Percentiles rank a stretch among this genome's conserved stretches.
Conservation (phyloP, 345 rosid species). For the Noccaea caerulescens region DNA sequence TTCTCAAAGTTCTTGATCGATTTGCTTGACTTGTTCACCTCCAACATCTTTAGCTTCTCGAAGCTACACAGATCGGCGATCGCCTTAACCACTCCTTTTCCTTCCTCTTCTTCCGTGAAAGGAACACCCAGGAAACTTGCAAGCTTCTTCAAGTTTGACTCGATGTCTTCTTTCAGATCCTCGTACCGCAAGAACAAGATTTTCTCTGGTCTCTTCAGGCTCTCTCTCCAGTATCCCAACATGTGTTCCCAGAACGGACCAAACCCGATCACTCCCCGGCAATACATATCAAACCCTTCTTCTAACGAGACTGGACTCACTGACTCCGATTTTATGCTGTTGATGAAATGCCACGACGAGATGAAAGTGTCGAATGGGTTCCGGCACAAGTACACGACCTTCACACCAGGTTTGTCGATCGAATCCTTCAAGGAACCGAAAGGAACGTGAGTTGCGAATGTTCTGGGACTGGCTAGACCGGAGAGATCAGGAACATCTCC, state of each 20-base stretch:
- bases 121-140: slow-evolving; percentile 52
- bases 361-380: slow-evolving; percentile 59
- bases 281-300: slow-evolving; percentile 55
- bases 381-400: slow-evolving; percentile 54
- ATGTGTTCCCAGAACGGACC: slow-evolving; percentile 64
- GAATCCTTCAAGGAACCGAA: slow-evolving; percentile 44
- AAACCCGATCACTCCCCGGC: slow-evolving; percentile 48
- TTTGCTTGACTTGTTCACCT: slow-evolving; percentile 51
- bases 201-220: slow-evolving; percentile 49
- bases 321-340: slow-evolving; percentile 38
- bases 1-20: slow-evolving; percentile 53
- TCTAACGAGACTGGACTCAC: slow-evolving; percentile 41
- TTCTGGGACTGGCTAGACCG: slow-evolving; percentile 42
- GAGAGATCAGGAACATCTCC: slow-evolving; percentile 50
- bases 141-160: slow-evolving; percentile 41
- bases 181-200: slow-evolving; percentile 55
- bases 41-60: slow-evolving; percentile 47
- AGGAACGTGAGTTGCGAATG: slow-evolving; percentile 60
- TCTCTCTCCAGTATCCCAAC: slow-evolving; percentile 57
- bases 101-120: slow-evolving; percentile 53
- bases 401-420: slow-evolving; percentile 35
- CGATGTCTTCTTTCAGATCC: slow-evolving; percentile 51
- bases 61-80: slow-evolving; percentile 58
- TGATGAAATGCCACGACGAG: slow-evolving; percentile 53
- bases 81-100: slow-evolving; percentile 41